Evolutionary conservation across 495 filamentous ascomycete species (phyloP), one percentile per base, ranked within the genome.

Genomic region (Aspergillus baeticus): DNA sequence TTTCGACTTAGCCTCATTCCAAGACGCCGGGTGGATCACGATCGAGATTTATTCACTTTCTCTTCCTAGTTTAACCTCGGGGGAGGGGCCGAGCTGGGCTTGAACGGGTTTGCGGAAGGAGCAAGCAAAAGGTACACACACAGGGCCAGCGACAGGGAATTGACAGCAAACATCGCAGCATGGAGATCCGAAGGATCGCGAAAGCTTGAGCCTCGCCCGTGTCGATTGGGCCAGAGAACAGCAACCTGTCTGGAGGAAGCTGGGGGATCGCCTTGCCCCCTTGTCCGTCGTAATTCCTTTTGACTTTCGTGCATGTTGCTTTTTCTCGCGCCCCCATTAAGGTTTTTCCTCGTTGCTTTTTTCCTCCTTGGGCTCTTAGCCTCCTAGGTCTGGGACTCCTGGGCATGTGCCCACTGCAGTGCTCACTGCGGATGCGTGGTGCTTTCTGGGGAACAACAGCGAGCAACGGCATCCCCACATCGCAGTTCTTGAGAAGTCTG

Each of bases 381-480:
- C 17, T 38, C 36, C 11, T 38, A 15, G 38, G 26, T 29, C 8
- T 29, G 8, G 22, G 46, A 48, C 46, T 35, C 31, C 36, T 29
- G 46, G 37, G 15, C 37, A 41, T 41, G 37, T 41, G 37, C 35
- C 13, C 5, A 37, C 37, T 18, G 11, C 39, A 31, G 4, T 33
- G 44, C 29, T 49, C 21, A 7, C 22, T 17, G 44, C 22, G 21
- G 17, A 48, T 14, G 35, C 37, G 37, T 41, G 37, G 35, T 37
- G 35, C 41, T 17, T 33, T 61, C 54, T 57, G 59, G 59, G 54
- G 59, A 41, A 48, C 48, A 53, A 44, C 58, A n/a, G n/a, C n/a
- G n/a, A n/a, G n/a, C n/a, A n/a, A n/a, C 39, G 58, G 47, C n/a
- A 21, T 39, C 42, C 3, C 36, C 5, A 4, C 13, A 13, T 50